phyloP scores from a whole-genome alignment of 345 rosid genomes.

The Tarenaya hassleriana region DNA sequence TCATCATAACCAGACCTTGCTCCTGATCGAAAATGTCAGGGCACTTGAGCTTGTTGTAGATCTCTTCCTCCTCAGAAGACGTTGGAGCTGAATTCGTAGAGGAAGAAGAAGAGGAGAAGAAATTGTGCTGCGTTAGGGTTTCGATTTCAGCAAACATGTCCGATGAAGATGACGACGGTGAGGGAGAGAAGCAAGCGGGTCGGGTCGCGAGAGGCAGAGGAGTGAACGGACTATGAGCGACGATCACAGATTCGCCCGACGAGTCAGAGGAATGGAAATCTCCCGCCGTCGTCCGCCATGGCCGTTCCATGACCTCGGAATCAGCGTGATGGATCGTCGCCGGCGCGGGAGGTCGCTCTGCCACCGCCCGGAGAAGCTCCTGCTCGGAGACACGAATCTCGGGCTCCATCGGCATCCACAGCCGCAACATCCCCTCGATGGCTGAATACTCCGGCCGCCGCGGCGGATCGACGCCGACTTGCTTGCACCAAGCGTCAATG shows the following conservation, averaged over 20 bases:
- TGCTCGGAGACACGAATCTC: slow-evolving; percentile 56
- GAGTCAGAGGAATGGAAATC: slow-evolving; percentile 39
- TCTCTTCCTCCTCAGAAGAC: slow-evolving; percentile 36
- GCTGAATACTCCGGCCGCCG: slow-evolving; percentile 39
- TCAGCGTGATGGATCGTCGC: slow-evolving; percentile 40
- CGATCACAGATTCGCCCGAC: slow-evolving; percentile 54
- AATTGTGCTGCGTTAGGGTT: slow-evolving; percentile 14
- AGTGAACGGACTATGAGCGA: slow-evolving; percentile 44
- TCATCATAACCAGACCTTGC: slow-evolving; percentile 33
- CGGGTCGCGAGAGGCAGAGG: slow-evolving; percentile 68
- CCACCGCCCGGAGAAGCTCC: slow-evolving; percentile 56
- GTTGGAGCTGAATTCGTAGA: not conserved
- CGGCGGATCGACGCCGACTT: slow-evolving; percentile 31
- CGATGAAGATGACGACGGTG: slow-evolving; percentile 46
- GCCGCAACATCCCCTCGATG: slow-evolving; percentile 41
- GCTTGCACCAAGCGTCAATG: slow-evolving; percentile 56
- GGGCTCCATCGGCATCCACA: slow-evolving; percentile 31
- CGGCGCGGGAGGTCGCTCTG: slow-evolving; percentile 36
- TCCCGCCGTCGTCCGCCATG: not conserved
- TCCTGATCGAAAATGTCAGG: slow-evolving; percentile 39
- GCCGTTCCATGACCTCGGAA: slow-evolving; percentile 37
- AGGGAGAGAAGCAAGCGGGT: slow-evolving; percentile 70
- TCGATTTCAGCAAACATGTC: slow-evolving; percentile 29
- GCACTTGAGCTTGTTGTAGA: slow-evolving; percentile 36
- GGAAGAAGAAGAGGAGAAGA: slow-evolving; percentile 12